These are phyloP conservation scores for Tanacetum coccineum DNA, from an alignment of 129 eudicot species.

Conservation along the genomic window DNA sequence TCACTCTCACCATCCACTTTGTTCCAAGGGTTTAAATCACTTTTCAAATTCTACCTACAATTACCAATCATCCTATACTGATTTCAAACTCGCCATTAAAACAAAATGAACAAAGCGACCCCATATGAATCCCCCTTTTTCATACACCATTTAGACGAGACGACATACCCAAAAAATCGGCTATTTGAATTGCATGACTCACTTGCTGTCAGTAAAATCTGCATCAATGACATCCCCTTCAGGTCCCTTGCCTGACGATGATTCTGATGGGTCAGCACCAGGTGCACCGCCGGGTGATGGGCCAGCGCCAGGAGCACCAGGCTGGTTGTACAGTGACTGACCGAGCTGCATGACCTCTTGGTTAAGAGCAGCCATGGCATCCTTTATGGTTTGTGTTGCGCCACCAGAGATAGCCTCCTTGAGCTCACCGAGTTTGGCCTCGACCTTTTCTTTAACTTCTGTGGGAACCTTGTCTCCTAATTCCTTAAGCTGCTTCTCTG, in stretches of 20 bases:
- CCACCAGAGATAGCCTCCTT: slow-evolving; percentile 83
- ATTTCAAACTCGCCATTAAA: slow-evolving; percentile 7
- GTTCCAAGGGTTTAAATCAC: not conserved
- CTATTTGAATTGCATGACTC: slow-evolving; percentile 10
- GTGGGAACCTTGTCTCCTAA: slow-evolving; percentile 26
- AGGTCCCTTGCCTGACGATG: slow-evolving; percentile 57
- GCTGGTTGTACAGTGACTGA: slow-evolving; percentile 90
- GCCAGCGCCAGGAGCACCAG: slow-evolving; percentile 63
- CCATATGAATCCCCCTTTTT: not conserved
- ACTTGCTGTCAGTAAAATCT: slow-evolving; percentile 91
- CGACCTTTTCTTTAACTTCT: slow-evolving; percentile 28
- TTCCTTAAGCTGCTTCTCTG: slow-evolving; percentile 29
- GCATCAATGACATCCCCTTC: slow-evolving; percentile 97
- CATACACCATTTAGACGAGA: not conserved
- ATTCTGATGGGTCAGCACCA: slow-evolving; percentile 35
- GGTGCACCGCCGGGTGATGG: slow-evolving; percentile 53
- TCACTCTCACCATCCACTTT: slow-evolving; percentile 18
- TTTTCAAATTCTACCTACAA: slow-evolving; percentile 9
- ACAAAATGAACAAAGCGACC: not conserved
- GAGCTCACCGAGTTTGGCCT: slow-evolving; percentile 68
- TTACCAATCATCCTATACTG: slow-evolving; percentile 12
- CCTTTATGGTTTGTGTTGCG: slow-evolving; percentile 81
- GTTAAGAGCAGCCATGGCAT: slow-evolving; percentile 91
- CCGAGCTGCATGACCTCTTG: slow-evolving; percentile 98
- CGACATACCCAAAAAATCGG: not conserved